Conservation (phyloP, 2,329 filamentous ascomycete species). For the Colletotrichum shisoi region DNA sequence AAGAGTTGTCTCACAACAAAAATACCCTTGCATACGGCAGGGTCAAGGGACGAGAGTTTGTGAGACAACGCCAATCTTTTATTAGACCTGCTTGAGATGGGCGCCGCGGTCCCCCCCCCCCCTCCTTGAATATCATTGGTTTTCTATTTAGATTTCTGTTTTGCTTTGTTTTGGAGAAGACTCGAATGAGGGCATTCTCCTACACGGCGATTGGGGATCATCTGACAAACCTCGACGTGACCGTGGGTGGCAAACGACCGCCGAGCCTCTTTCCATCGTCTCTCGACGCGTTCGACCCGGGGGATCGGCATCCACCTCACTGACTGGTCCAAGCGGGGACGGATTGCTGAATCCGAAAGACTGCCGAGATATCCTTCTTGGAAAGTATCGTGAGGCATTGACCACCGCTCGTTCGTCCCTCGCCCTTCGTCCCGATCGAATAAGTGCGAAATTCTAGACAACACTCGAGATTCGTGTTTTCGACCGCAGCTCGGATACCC, state of each 20-base stretch:
- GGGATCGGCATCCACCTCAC: neutral
- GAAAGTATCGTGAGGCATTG: too few relatives aligned
- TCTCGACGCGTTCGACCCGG: neutral
- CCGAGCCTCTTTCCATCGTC: neutral
- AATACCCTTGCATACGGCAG: neutral
- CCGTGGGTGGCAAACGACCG: neutral
- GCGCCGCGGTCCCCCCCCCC: neutral
- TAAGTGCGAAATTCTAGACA: neutral
- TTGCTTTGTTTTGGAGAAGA: neutral
- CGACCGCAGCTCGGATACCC: neutral
- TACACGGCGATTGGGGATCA: neutral
- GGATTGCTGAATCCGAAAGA: neutral
- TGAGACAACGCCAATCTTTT: neutral
- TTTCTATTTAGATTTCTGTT: too few relatives aligned
- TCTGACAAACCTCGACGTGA: neutral
- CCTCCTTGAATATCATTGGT: neutral
- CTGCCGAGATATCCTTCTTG: neutral
- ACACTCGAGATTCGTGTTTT: neutral
- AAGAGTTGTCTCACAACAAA: neutral
- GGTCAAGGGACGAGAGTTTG: neutral
- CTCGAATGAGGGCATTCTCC: too few relatives aligned
- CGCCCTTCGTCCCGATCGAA: neutral
- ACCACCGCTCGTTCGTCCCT: neutral
- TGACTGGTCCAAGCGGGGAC: neutral
- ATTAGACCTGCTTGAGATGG: neutral